Base-by-base conservation (phyloP, 2,329 filamentous ascomycete genomes). In the Fusarium sp. region DNA sequence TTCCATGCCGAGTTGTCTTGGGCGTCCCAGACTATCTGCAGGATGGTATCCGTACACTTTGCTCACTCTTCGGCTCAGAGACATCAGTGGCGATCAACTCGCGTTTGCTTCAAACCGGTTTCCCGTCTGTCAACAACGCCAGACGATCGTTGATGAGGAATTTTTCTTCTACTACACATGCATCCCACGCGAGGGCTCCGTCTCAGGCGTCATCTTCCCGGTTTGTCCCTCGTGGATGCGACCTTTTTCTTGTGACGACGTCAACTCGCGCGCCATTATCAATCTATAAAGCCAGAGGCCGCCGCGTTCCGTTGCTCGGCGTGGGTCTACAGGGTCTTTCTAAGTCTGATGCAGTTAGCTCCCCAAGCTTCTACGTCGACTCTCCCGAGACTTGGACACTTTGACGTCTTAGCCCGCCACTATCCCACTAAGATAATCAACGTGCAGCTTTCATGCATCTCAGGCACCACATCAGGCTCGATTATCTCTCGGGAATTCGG, bases 401-500 rank as follows among this genome's bases (percentile, higher is more conserved):
- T 63, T 50, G 44, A 47, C 44, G 35, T 45, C 50, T 46, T 61
- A 61, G 47, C 38, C 61, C 47, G 47, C 41, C 38, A 42, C 50
- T 53, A 60, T 56, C 58, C 49, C 41, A 50, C 58, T 53, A 64
- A 70, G 67, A 70, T 70, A 70, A 70, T 68, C 67, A 70, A 70
- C 61, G 52, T 70, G 67, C 67, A 70, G 57, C 58, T 59, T 61
- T 51, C n/a, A 47, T 63, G 59, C 64, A 66, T 68, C 59, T 52
- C 65, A 59, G 65, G 58, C 49, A 65, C 64, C 60, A 53, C 53
- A 39, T 52, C 33, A 42, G 43, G 36, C 39, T 61, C 52, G 48
- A 64, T 61, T 49, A 48, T 64, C 56, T 47, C 56, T 36, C 54
- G 27, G 53, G 13, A 19, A 14, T 56, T 49, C 29, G 39, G 52